Conservation (phyloP, 1,284 basidiomycete genomes). For the Moniliophthora roreri region DNA sequence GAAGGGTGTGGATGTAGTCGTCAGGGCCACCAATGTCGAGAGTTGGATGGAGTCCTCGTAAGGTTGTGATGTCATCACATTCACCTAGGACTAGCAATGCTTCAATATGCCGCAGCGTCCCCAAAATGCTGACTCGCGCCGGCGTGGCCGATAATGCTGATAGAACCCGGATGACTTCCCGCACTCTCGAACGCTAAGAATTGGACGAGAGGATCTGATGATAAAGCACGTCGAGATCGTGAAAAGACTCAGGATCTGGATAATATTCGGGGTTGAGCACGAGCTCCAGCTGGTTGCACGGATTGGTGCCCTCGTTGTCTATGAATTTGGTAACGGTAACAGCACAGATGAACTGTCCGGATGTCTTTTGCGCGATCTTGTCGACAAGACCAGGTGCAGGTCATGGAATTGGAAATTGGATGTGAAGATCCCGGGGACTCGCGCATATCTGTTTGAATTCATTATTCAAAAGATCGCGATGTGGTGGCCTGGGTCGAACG, state of each 20-base stretch:
- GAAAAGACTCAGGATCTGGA: constrained; percentile 15
- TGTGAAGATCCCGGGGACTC: background rate
- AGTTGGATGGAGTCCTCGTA: background rate
- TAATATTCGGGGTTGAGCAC: no score
- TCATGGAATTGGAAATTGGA: constrained; percentile 16
- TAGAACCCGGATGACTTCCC: background rate
- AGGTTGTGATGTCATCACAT: background rate
- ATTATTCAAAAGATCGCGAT: background rate
- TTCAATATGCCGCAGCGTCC: background rate
- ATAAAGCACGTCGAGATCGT: constrained; percentile 23
- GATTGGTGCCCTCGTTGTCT: constrained; percentile 19
- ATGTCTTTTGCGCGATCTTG: constrained; percentile 20
- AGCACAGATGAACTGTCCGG: constrained; percentile 26
- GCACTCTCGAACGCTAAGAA: background rate
- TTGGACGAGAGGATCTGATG: background rate
- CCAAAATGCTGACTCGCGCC: no score
- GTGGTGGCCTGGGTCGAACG: background rate
- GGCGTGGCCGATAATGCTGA: no score
- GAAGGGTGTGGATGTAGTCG: background rate
- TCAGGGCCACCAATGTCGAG: background rate
- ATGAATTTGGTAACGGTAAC: constrained; percentile 26
- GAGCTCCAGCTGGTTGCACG: constrained; percentile 22
- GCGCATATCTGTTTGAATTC: background rate
- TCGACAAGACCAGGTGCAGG: constrained; percentile 18
- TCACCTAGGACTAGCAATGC: background rate